Base-by-base conservation (phyloP, 2,329 filamentous ascomycete genomes). In the Cladosporium oxysporum region DNA sequence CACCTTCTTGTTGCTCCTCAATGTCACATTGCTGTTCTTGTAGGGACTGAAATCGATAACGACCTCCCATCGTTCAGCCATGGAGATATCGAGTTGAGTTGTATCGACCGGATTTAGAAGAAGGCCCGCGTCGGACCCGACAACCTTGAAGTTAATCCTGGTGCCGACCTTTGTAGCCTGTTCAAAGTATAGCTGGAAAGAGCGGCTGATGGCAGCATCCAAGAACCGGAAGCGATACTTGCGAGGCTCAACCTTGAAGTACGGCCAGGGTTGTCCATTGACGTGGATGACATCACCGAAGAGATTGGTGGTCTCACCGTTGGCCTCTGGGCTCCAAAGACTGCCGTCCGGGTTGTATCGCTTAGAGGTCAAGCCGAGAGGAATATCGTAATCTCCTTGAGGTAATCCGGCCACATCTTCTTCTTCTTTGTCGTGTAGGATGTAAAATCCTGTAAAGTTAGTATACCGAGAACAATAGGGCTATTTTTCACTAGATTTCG, bases 201-300 rank as follows among this genome's bases (percentile, higher is more conserved):
- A 79, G 58, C 82, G 74, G 29, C 78, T 81, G 58, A 84, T 70
- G 18, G 81, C 78, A 5, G 81, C 79, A 71, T 87, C 81, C 26
- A 86, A 78, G 64, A 87, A 71, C 1, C 85, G 78, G 69, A 88
- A 81, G 18, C 85, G 83, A 74, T 88, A 88, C 73, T 87, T 88
- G 71, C 85, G 81, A 5, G 84, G 85, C 73, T 88, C 83, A 4
- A 87, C 85, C n/a, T 81, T 79, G 18, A 86, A 69, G 68, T 80
- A 87, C 4, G 86, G 86, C 85, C 85, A 88, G 3, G 85, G 85
- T 66, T 85, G 82, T 1, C 83, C 83, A 68, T 88, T 87, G 62
- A 87, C 85, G 50, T 87, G 81, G 60, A 87, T 85, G 1, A 85
- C 75, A 70, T 88, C 85, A 41, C 85, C 85, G 71, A 81, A 87